phyloP scores from a whole-genome alignment of 768 basidiomycete genomes.

The Xanthoconium purpureum region DNA sequence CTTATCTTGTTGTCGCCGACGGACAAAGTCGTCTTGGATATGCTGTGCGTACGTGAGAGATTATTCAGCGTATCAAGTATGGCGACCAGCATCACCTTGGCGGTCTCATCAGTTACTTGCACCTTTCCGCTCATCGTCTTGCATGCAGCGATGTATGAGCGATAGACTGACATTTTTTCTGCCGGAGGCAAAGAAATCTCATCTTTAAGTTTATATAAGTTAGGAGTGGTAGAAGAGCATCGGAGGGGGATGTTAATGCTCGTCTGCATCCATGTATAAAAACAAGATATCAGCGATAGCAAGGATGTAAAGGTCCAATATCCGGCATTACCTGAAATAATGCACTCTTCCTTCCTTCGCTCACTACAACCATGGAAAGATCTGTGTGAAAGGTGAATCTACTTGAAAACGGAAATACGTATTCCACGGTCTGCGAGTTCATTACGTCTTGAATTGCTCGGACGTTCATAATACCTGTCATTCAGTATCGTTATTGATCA shows the following conservation, averaged over 20 bases:
- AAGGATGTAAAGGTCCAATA: no score
- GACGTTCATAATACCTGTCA: conserved; percentile 60
- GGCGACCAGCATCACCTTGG: conserved; percentile 45
- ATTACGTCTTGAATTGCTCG: conserved; percentile 62
- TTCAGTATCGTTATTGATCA: background rate
- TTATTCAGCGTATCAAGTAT: background rate
- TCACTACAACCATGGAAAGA: conserved; percentile 58
- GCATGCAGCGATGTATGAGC: conserved; percentile 59
- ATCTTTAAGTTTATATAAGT: conserved; percentile 49
- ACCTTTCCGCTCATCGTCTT: conserved; percentile 47
- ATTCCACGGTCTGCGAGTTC: conserved; percentile 62
- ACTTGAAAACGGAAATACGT: conserved; percentile 70
- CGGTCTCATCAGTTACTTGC: conserved; percentile 49
- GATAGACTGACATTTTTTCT: conserved; percentile 52
- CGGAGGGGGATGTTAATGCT: conserved; percentile 52
- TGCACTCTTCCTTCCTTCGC: conserved; percentile 64
- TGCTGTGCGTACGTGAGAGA: conserved; percentile 40
- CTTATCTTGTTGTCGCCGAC: conserved; percentile 37
- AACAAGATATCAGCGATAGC: background rate
- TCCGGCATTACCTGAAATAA: conserved; percentile 58
- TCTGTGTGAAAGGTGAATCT: conserved; percentile 72
- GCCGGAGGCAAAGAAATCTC: conserved; percentile 44
- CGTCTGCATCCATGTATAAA: conserved; percentile 45
- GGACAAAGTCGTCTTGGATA: conserved; percentile 74
- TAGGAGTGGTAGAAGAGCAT: conserved; percentile 24